Evolutionary conservation across 495 filamentous ascomycete genomes (phyloP), one percentile per base, ranked within the genome.

Genomic region (Penicillium taxi): DNA sequence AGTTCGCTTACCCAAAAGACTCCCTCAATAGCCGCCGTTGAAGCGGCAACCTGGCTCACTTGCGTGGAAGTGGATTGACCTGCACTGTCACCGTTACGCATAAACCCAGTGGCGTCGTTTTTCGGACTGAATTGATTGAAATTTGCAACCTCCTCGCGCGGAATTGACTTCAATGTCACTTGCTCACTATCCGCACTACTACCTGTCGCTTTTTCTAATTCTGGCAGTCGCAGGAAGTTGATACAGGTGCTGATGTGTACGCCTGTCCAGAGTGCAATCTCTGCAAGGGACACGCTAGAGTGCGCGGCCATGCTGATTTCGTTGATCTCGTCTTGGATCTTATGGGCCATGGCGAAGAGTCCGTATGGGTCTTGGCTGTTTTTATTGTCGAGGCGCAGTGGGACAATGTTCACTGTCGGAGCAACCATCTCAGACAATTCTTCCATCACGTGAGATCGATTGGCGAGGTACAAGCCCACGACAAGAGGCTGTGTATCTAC

Each of bases 211-310:
- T n/a, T n/a, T n/a, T 45, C 42, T 16, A 34, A 6, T 36, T 55
- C 52, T 13, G 58, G 58, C 5, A 64, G 35, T 38, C 51, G 52
- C 42, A 64, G 35, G 41, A 64, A 61, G 39, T 64, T 64, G 42
- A 64, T 35, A 43, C 56, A 64, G 9, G 48, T 53, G 26, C 50
- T 53, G 28, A 64, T 47, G 20, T 37, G 45, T n/a, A 62, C 47
- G 14, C 59, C 58, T 4, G 59, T 62, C 59, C 59, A 64, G 30
- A 53, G 53, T 13, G 42, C 45, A 42, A 64, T 61, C 34, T 64
- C 59, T 5, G 44, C 6, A 4, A 64, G 45, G 17, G 58, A 61
- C 4, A 60, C 56, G 8, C 47, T 33, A 9, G 53, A 44, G 30
- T 62, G 45, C 24, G 58, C 58, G 6, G 45, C 32, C 11, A 30